Conservation (phyloP, 345 rosid genomes). For the Lumnitzera littorea region DNA sequence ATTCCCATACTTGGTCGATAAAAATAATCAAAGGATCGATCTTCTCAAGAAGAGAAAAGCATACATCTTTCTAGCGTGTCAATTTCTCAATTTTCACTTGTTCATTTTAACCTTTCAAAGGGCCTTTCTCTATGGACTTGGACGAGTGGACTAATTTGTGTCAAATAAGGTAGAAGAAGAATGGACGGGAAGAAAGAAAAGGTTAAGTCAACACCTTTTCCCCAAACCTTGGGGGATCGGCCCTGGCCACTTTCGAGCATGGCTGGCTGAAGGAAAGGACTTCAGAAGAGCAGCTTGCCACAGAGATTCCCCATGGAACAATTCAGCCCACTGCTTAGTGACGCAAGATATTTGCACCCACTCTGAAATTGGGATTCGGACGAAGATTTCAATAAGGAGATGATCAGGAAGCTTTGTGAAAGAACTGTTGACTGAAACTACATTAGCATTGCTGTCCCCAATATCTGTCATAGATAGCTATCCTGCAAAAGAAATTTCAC, state of each 20-base stretch:
- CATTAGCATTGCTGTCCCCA: conserved; percentile 12
- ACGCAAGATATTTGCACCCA: conserved; percentile 64
- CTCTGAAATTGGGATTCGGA: conserved; percentile 51
- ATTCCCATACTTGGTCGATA: too few species aligned
- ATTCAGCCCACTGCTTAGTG: conserved; percentile 63
- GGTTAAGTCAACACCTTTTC: conserved; percentile 35
- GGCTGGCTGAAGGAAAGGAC: conserved; percentile 43
- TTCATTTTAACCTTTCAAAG: not conserved
- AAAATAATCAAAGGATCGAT: not conserved
- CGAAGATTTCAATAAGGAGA: conserved; percentile 68
- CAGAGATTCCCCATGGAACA: conserved; percentile 65
- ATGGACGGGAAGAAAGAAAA: not conserved
- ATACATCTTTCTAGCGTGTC: too few species aligned
- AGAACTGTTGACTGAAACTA: conserved; percentile 23
- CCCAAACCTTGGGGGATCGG: conserved; percentile 69
- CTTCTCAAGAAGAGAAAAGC: not conserved
- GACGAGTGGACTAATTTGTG: not conserved
- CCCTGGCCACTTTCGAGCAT: conserved; percentile 69
- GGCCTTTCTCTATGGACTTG: not conserved
- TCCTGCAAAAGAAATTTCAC: conserved; percentile 25
- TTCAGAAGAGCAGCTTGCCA: conserved; percentile 77
- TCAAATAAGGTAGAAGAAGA: not conserved
- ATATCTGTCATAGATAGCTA: conserved; percentile 40
- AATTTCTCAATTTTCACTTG: too few species aligned
- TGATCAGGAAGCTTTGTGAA: conserved; percentile 70